These are phyloP conservation scores for Irpex sp. DNA, from an alignment of 1,284 basidiomycete genomes.

Conservation along the genomic window DNA sequence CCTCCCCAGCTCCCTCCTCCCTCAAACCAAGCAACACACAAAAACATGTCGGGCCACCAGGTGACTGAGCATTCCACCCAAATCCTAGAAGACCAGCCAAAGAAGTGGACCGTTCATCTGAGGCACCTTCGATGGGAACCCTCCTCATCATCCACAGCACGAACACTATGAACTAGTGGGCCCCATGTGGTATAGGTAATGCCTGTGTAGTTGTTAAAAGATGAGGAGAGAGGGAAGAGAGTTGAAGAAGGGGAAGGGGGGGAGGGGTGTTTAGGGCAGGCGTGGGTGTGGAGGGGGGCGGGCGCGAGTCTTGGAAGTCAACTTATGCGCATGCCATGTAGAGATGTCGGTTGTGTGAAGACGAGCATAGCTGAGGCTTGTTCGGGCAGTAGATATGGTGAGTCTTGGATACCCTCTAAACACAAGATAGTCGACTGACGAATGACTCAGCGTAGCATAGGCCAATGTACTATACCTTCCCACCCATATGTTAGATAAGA, in stretches of 20 bases:
- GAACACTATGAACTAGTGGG: slow-evolving; percentile 27
- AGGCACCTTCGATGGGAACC: slow-evolving; percentile 49
- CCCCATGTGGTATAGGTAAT: slow-evolving; percentile 50
- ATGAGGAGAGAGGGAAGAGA: slow-evolving; percentile 30
- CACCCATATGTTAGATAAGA: no score
- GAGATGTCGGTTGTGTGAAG: no score
- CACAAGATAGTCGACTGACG: no score
- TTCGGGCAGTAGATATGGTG: no score
- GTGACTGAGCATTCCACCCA: slow-evolving; percentile 51
- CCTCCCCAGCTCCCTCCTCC: background rate
- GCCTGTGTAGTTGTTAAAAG: slow-evolving; percentile 63
- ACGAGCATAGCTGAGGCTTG: no score
- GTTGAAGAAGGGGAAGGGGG: slow-evolving; percentile 9
- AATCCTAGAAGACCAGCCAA: slow-evolving; percentile 52
- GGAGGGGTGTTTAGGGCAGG: slow-evolving; percentile 39
- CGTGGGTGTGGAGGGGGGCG: no score
- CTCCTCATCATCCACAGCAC: slow-evolving; percentile 26
- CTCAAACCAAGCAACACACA: background rate
- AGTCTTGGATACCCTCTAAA: no score
- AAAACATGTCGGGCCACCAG: slow-evolving; percentile 50
- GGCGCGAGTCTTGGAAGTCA: no score
- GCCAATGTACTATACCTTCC: no score
- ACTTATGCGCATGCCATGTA: background rate
- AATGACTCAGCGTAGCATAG: no score
- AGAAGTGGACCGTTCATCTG: slow-evolving; percentile 50